These are phyloP conservation scores for Basipetospora chlamydospora DNA, from an alignment of 2,329 filamentous ascomycete species.

Conservation along the genomic window DNA sequence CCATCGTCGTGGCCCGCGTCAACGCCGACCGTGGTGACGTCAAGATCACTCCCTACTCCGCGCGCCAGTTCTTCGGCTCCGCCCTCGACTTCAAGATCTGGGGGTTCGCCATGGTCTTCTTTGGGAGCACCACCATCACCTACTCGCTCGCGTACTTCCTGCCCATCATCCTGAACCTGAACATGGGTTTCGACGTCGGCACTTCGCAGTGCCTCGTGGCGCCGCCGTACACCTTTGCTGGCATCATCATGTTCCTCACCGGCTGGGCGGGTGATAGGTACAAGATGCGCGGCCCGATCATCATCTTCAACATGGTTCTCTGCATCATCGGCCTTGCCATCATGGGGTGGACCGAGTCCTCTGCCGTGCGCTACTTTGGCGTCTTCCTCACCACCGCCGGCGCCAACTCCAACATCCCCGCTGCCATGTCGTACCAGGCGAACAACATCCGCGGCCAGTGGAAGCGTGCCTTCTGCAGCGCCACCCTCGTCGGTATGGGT, in stretches of 20 bases:
- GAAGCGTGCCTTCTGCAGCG: constrained; percentile 70
- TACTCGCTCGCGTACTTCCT: constrained; percentile 71
- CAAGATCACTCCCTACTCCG: constrained; percentile 35
- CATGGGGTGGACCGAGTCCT: constrained; percentile 48
- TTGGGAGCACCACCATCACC: constrained; percentile 53
- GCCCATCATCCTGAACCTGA: constrained; percentile 52
- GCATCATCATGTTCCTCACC: constrained; percentile 43
- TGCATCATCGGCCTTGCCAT: constrained; percentile 56
- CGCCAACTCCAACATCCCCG: constrained; percentile 63
- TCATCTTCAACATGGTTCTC: constrained; percentile 50
- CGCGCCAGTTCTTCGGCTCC: constrained; percentile 29
- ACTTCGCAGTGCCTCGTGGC: constrained; percentile 57
- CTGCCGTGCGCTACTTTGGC: constrained; percentile 53
- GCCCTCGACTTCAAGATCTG: constrained; percentile 43
- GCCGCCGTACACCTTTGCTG: constrained; percentile 52
- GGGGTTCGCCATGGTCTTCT: constrained; percentile 45
- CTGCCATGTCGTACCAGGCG: constrained; percentile 64
- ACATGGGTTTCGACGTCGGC: constrained; percentile 50
- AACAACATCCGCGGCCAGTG: constrained; percentile 83
- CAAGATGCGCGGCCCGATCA: constrained; percentile 48
- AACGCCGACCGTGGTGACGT: constrained; percentile 43
- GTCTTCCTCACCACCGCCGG: constrained; percentile 65
- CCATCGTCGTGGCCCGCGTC: constrained; percentile 39
- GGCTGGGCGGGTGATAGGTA: constrained; percentile 55
- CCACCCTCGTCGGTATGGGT: constrained; percentile 61